Conservation (phyloP, 2,329 filamentous ascomycete species). For the Exophiala xenobiotica region DNA sequence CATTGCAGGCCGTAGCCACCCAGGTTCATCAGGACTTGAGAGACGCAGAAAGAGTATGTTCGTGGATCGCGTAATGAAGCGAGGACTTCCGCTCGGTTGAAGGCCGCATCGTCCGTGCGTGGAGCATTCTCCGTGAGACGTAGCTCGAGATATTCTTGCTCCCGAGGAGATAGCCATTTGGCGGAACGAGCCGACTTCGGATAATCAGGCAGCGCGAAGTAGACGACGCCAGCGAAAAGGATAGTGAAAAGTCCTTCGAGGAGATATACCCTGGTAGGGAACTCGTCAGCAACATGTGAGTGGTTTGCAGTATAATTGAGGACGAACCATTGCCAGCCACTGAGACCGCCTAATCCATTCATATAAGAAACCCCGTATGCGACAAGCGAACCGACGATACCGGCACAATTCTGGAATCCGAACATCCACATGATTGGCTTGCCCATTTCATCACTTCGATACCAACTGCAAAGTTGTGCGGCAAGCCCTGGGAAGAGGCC, state of each 20-base stretch:
- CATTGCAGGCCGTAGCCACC: conserved; percentile 47
- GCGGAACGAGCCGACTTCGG: conserved; percentile 45
- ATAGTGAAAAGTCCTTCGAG: conserved; percentile 47
- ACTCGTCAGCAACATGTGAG: conserved; percentile 6
- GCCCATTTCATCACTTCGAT: conserved; percentile 47
- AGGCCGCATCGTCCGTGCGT: conserved; percentile 41
- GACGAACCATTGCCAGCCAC: conserved; percentile 31
- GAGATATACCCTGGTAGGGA: conserved; percentile 40
- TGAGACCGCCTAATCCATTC: conserved; percentile 28
- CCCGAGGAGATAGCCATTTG: conserved; percentile 47
- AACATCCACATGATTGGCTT: conserved; percentile 48
- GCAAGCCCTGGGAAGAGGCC: conserved; percentile 46
- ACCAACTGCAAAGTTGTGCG: conserved; percentile 48
- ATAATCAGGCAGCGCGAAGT: conserved; percentile 45
- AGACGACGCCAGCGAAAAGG: conserved; percentile 41
- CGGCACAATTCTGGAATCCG: conserved; percentile 39
- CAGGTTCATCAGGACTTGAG: conserved; percentile 50
- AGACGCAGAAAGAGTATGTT: conserved; percentile 48
- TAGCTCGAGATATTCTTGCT: conserved; percentile 52
- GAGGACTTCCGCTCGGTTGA: conserved; percentile 42
- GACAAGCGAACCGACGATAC: conserved; percentile 38
- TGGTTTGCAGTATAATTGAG: not conserved
- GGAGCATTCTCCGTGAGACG: conserved; percentile 46
- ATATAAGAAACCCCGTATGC: conserved; percentile 31
- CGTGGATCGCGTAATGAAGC: conserved; percentile 42